Evolutionary conservation across 2,329 filamentous ascomycete species (phyloP), one percentile per base, ranked within the genome.

Genomic region (Diaporthe vaccinii): DNA sequence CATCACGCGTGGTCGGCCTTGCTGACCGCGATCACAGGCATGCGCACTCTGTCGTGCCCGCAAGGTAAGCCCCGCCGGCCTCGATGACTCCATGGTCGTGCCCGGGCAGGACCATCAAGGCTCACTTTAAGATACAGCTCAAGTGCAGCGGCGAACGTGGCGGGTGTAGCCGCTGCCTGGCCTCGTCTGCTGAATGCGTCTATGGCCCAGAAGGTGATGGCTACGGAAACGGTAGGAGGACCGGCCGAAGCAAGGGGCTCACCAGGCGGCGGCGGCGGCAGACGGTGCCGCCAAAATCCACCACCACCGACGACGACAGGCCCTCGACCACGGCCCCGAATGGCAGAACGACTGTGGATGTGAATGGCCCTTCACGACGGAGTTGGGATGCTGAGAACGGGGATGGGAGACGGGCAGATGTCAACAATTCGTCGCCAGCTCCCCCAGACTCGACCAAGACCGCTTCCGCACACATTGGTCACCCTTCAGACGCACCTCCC

Each of bases 61-160:
- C 39, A 65, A 65, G 25, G 59, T 65, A 46, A 28, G 59, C 34
- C 20, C 57, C 57, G 31, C 57, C 34, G 15, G 34, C 34, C 57
- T 15, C 34, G 8, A 14, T 10, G 51, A 28, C 8, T 59, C 20
- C 28, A 59, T 22, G 9, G 9, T n/a, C 17, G 25, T 55, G 4
- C n/a, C 25, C 39, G 14, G 59, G 4, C 22, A 39, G 39, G 59
- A 46, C 36, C 7, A 28, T 20, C 8, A 12, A 31, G n/a, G 39
- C 59, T 65, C 17, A 65, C 25, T 0, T 28, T 12, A 41, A 31
- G 36, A 46, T 10, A 65, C 59, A 65, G 59, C 59, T 65, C 59
- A 65, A 65, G 59, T 65, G 59, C 39, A 65, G 59, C n/a, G 61
- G 61, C n/a, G 39, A 65, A 9, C 61, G 61, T 49, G 44, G 44